A percentile compares a stretch with the other conserved stretches of the same genome.
Conservation (phyloP, 2,329 filamentous ascomycete species). For the Ophiostoma pallidulum region DNA sequence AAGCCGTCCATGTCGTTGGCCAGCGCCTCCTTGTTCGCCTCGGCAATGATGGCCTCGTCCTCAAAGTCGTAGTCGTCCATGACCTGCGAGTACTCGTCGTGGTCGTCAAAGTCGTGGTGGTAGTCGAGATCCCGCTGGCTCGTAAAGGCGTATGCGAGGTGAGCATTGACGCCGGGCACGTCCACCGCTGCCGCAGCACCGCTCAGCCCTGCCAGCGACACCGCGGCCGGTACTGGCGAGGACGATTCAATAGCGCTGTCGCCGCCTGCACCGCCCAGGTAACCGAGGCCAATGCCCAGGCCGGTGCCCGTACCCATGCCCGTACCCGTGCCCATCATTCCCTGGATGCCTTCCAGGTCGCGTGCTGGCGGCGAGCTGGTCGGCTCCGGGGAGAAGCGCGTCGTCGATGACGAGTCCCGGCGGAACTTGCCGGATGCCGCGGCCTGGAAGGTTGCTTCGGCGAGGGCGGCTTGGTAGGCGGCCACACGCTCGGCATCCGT, state of each 20-base stretch:
- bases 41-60: constrained; percentile 87
- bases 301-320: no score
- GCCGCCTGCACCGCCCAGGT: background rate
- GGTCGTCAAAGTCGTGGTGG: constrained; percentile 45
- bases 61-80: constrained; percentile 59
- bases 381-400: constrained; percentile 19
- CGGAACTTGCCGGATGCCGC: constrained; percentile 67
- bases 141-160: constrained; percentile 12
- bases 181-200: background rate
- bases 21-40: constrained; percentile 86
- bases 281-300: background rate
- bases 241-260: constrained; percentile 19
- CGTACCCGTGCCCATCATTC: no score
- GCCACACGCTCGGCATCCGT: constrained; percentile 21
- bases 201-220: background rate
- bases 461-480: constrained; percentile 75
- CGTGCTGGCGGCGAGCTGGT: background rate
- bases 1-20: constrained; percentile 89
- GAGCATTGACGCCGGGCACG: constrained; percentile 1
- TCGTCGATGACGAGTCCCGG: constrained; percentile 41
- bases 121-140: constrained; percentile 21
- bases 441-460: constrained; percentile 69
- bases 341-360: background rate
- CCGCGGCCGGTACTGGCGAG: constrained; percentile 13
- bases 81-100: constrained; percentile 43